Base-by-base conservation (phyloP, 768 basidiomycete species). In the Multifurca ochricompacta region DNA sequence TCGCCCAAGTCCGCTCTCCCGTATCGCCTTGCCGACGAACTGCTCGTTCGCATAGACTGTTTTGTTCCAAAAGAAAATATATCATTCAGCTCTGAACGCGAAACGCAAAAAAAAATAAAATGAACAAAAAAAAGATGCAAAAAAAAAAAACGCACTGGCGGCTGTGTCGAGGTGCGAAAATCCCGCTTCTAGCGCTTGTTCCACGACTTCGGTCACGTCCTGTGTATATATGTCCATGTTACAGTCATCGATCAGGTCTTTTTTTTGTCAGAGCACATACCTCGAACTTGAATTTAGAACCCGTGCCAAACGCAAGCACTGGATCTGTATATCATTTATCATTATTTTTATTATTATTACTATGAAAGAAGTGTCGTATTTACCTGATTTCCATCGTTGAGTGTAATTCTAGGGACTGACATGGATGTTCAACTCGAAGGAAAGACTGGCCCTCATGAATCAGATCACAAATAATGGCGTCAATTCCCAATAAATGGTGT, bases 101-200 rank as follows among this genome's bases (percentile, higher is more conserved):
- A n/a, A n/a, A n/a, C n/a, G n/a, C n/a, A n/a, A n/a, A n/a, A n/a
- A n/a, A n/a, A n/a, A n/a, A n/a, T n/a, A n/a, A n/a, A n/a, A 37
- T 36, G 5, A 41, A 14, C 19, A 23, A 34, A 6, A 7, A 4
- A 16, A 16, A 10, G 16, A 9, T 6, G 28, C 21, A 16, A 18
- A 18, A 11, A 21, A 34, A 28, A 10, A n/a, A 37, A 25, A 61
- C 69, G 45, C 44, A 81, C 82, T 54, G 55, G 78, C 76, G 0
- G 83, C 83, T 5, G 81, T 79, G 66, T 84, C 82, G 10, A 85
- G 67, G 65, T 86, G 83, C 3, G 71, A 71, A 62, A 85, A 85
- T 0, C 83, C 83, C 1, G 69, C 62, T 14, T 83, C 76, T 0
- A 86, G 66, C 3, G 84, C 83, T 60, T 78, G 77, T 41, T 76